Evolutionary conservation across 371 early-diverging fungal genomes (phyloP), one percentile per base, ranked within the genome.

Genomic region (Amoeboaphelidium protococcarum): DNA sequence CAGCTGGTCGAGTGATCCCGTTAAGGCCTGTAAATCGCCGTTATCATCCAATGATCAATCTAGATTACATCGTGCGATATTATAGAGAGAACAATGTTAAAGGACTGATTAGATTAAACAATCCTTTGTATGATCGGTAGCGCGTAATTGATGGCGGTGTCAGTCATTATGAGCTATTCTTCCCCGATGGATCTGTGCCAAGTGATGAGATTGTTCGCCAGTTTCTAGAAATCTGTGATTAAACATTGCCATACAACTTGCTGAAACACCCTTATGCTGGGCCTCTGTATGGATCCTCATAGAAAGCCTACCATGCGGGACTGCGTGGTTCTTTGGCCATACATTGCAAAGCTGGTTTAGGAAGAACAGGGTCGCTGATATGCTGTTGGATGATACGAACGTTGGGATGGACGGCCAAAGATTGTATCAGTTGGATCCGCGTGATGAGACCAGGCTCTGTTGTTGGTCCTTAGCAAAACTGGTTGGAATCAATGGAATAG

Each of bases 281-380:
- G 10, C 37, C 6, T 16, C 37, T 31, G 37, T 31, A 31, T 6
- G 10, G 37, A 31, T 10, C 37, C 16, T 31, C 16, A 31, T n/a
- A n/a, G n/a, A n/a, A n/a, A n/a, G n/a, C n/a, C n/a, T n/a, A n/a
- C n/a, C n/a, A 31, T 31, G 10, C 37, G 6, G 37, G 10, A 10
- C 10, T 10, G 37, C 16, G 6, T 31, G 69, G 70, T 0, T 58
- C 67, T 2, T 62, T 73, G 23, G 70, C 77, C 1, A 68, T 78
- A 0, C 82, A 81, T 50, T 81, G 82, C 54, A 67, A 70, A 57
- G 82, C 80, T 0, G 82, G 82, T 0, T 60, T 80, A 1, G 80
- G 82, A 13, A 62, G 82, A 47, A 81, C 82, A 0, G 82, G 82
- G 2, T 67, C 74, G 0, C 59, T 80, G 41, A 76, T 81, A 44